Evolutionary conservation across 495 filamentous ascomycete genomes (phyloP).

Genomic region (Hypoxylon perforatum): DNA sequence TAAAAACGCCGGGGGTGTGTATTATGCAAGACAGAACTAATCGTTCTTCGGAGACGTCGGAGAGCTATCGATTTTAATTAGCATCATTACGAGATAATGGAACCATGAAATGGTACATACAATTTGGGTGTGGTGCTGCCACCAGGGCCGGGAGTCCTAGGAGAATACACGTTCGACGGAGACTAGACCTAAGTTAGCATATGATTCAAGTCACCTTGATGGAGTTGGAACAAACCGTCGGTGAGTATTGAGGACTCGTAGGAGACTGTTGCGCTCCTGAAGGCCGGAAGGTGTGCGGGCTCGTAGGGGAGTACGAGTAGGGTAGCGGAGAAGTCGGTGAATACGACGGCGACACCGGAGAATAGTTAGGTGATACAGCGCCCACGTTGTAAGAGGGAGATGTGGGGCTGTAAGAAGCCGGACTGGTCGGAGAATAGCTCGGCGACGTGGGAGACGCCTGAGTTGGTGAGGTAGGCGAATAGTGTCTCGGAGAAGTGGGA

Average conservation of each 20-base stretch:
- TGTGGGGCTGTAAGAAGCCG: slow-evolving; percentile 67
- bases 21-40: slow-evolving; percentile 34
- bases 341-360: slow-evolving; percentile 77
- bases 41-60: slow-evolving; percentile 40
- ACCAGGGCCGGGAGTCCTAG: slow-evolving; percentile 33
- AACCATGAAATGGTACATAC: slow-evolving; percentile 15
- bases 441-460: slow-evolving; percentile 72
- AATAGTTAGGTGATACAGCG: slow-evolving; percentile 70
- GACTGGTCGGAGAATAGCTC: slow-evolving; percentile 70
- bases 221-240: slow-evolving; percentile 47
- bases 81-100: not conserved
- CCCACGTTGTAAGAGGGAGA: slow-evolving; percentile 70
- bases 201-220: not conserved
- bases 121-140: slow-evolving; percentile 35
- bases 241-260: slow-evolving; percentile 66
- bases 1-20: slow-evolving; percentile 33
- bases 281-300: slow-evolving; percentile 68
- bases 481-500: slow-evolving; percentile 68
- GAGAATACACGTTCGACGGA: slow-evolving; percentile 28
- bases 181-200: slow-evolving; percentile 38
- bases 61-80: slow-evolving; percentile 24
- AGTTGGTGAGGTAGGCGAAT: slow-evolving; percentile 68
- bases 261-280: slow-evolving; percentile 63
- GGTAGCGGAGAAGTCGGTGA: slow-evolving; percentile 75
- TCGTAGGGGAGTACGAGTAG: slow-evolving; percentile 84